phyloP scores from a whole-genome alignment of 2,329 filamentous ascomycete genomes.

The Pyrenophora graminea region DNA sequence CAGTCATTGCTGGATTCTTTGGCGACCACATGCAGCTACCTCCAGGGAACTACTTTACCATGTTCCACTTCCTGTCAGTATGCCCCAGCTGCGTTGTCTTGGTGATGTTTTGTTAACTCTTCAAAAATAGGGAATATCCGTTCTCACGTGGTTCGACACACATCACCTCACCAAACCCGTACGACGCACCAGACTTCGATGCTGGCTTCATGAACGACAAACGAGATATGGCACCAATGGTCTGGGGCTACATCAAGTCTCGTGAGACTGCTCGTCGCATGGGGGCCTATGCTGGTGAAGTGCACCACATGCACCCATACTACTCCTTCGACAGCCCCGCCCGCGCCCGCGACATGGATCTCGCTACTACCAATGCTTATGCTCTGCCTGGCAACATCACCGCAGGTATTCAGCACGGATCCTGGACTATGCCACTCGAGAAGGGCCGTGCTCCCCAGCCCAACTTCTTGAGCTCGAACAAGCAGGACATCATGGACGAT shows the following conservation, averaged over 20 bases:
- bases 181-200: constrained; percentile 77
- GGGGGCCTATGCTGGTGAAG: constrained; percentile 77
- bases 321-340: constrained; percentile 73
- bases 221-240: constrained; percentile 78
- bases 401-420: constrained; percentile 73
- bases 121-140: constrained; percentile 14
- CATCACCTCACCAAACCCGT: constrained; percentile 72
- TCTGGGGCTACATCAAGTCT: constrained; percentile 83
- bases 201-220: constrained; percentile 85
- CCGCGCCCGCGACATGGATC: constrained; percentile 71
- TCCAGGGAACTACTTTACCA: constrained; percentile 78
- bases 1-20: constrained; percentile 64
- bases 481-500: constrained; percentile 63
- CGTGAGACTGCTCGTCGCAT: constrained; percentile 79
- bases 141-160: constrained; percentile 62
- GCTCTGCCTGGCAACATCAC: constrained; percentile 73
- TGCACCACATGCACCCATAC: constrained; percentile 67
- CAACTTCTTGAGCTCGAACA: constrained; percentile 66
- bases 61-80: constrained; percentile 48
- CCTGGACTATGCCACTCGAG: constrained; percentile 67
- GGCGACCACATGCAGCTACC: constrained; percentile 64
- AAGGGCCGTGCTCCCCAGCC: constrained; percentile 57
- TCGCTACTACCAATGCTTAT: constrained; percentile 75
- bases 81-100: too few species aligned
- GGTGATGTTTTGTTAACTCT: too few species aligned